Conservation (phyloP, 148 eudicot genomes). For the Pharnaceum exiguum region DNA sequence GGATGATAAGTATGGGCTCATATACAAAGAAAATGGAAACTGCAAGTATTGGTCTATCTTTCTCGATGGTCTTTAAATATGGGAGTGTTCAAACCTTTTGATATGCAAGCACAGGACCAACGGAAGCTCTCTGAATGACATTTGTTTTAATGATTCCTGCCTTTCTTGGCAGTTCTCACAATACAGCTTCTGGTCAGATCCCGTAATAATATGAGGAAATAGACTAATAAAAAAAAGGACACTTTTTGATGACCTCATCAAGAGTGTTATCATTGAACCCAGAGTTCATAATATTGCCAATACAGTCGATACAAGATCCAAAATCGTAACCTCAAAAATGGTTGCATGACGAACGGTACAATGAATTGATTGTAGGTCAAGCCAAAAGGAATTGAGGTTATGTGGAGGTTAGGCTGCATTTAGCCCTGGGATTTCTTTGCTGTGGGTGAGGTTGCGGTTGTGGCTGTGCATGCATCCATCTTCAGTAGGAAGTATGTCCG, state of each 20-base stretch:
- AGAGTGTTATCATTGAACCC: too few species aligned
- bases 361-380: neutral
- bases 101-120: slow-evolving; percentile 79
- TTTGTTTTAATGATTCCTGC: slow-evolving; percentile 79
- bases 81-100: slow-evolving; percentile 72
- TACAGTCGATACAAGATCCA: too few species aligned
- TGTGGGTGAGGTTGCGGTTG: too few species aligned
- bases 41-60: slow-evolving; percentile 70
- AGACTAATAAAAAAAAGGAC: too few species aligned
- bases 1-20: slow-evolving; percentile 74
- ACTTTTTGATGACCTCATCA: too few species aligned
- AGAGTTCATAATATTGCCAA: too few species aligned
- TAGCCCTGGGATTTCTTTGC: too few species aligned
- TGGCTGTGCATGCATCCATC: slow-evolving; percentile 2
- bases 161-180: slow-evolving; percentile 72
- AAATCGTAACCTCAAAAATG: too few species aligned
- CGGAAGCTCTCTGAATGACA: slow-evolving; percentile 78
- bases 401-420: too few species aligned
- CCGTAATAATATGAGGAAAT: too few species aligned
- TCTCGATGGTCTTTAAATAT: slow-evolving; percentile 45
- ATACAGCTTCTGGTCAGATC: slow-evolving; percentile 71
- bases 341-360: neutral
- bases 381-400: neutral
- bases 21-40: slow-evolving; percentile 72
- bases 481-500: slow-evolving; percentile 33